A percentile compares a stretch with the other conserved stretches of the same genome.
phyloP scores from a whole-genome alignment of 805 yeast genomes.

The Metschnikowia orientalis region DNA sequence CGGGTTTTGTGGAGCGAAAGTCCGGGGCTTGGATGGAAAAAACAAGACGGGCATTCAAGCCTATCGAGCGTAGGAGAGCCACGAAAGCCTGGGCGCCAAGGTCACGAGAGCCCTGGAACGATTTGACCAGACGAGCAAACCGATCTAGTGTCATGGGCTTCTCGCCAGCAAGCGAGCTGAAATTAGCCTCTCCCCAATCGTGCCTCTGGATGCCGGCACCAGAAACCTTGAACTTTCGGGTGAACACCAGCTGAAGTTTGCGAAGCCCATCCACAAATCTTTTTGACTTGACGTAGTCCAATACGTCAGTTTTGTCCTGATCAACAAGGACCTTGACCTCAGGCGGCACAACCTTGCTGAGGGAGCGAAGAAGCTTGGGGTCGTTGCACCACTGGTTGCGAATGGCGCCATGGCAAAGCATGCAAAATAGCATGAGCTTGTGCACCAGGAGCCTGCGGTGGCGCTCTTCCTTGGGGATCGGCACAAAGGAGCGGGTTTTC shows the following conservation, averaged over 20 bases:
- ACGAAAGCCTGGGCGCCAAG: constrained; percentile 86
- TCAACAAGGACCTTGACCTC: constrained; percentile 43
- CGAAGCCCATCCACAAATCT: constrained; percentile 74
- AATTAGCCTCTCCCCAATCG: constrained; percentile 30
- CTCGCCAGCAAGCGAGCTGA: constrained; percentile 9
- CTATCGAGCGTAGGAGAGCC: constrained; percentile 63
- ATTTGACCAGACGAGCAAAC: constrained; percentile 41
- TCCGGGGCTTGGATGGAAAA: constrained; percentile 91
- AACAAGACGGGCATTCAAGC: constrained; percentile 67
- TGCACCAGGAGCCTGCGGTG: constrained; percentile 51
- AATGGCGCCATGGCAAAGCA: constrained; percentile 62
- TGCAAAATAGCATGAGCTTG: constrained; percentile 49
- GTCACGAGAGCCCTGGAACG: constrained; percentile 68
- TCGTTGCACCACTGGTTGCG: constrained; percentile 76
- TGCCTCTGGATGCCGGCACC: constrained; percentile 33
- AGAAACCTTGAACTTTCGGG: constrained; percentile 47
- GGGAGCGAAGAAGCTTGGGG: constrained; percentile 30
- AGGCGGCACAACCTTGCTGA: constrained; percentile 47
- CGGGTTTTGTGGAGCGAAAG: constrained; percentile 25
- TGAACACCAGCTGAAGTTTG: constrained; percentile 62
- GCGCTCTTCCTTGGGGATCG: constrained; percentile 55
- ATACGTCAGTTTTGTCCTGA: constrained; percentile 13
- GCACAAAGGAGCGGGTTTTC: constrained; percentile 25
- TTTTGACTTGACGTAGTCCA: constrained; percentile 48
- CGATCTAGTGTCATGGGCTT: constrained; percentile 31